A percentile compares a stretch with the other conserved stretches of the same genome.
Conservation (phyloP, 1,284 basidiomycete species). For the Ganoderma sinense region DNA sequence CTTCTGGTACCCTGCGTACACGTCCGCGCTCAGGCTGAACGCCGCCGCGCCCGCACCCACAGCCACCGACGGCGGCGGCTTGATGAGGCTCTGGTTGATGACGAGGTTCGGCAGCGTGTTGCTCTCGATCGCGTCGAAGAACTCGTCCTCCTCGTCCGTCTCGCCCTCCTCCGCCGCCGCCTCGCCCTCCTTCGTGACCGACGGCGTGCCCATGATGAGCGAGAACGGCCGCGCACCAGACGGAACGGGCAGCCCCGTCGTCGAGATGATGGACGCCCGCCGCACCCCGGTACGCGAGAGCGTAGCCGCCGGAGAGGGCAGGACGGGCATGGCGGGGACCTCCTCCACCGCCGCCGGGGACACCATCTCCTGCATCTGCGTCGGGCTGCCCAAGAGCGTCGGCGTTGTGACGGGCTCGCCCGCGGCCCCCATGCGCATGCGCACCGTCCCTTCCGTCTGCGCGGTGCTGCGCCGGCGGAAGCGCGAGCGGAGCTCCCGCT, state of each 20-base stretch:
- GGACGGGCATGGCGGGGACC: not conserved
- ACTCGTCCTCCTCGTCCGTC: conserved; percentile 94
- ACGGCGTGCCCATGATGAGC: conserved; percentile 27
- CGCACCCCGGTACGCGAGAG: conserved; percentile 6
- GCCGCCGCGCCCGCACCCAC: conserved; percentile 26
- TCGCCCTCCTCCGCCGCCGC: conserved; percentile 52
- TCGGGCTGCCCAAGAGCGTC: conserved; percentile 9
- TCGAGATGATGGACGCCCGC: conserved; percentile 14
- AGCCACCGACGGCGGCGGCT: not conserved
- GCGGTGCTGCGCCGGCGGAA: conserved; percentile 62
- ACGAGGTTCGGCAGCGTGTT: conserved; percentile 80
- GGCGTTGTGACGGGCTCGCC: conserved; percentile 12
- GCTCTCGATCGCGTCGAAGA: conserved; percentile 96
- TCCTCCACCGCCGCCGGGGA: conserved; percentile 7
- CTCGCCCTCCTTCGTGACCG: conserved; percentile 9
- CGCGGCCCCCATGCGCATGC: conserved; percentile 34
- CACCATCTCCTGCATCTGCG: not conserved
- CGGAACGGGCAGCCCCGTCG: conserved; percentile 15
- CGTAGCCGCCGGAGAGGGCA: conserved; percentile 13
- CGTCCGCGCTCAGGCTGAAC: conserved; percentile 51
- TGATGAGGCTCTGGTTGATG: conserved; percentile 67
- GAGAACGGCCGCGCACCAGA: conserved; percentile 16
- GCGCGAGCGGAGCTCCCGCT: conserved; percentile 76
- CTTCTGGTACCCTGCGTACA: conserved; percentile 76
- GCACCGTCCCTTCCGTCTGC: conserved; percentile 41